A percentile compares a stretch with the other conserved stretches of the same genome.
Evolutionary conservation across 192 early-diverging fungal genomes (phyloP).

Genomic region (Backusella psychrophila): DNA sequence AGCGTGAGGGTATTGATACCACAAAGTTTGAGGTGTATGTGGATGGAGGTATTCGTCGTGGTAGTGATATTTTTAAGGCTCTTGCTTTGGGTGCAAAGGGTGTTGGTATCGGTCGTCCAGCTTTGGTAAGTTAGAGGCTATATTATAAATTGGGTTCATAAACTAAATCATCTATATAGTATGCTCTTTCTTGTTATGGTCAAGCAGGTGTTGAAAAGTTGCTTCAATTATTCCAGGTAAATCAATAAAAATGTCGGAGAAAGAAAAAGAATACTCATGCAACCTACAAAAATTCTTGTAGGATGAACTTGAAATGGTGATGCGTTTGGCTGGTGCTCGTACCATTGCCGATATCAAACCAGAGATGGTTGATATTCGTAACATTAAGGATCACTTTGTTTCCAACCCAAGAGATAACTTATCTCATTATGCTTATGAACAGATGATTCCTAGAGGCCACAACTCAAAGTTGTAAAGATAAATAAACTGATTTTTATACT

Average conservation of each 20-base stretch:
- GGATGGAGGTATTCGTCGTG: slow-evolving; percentile 92
- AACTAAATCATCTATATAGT: slow-evolving; percentile 21
- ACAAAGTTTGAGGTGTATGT: slow-evolving; percentile 84
- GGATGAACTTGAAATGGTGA: slow-evolving; percentile 82
- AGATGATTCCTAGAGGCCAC: slow-evolving; percentile 19
- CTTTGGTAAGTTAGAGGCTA: slow-evolving; percentile 36
- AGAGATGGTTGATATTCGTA: slow-evolving; percentile 42
- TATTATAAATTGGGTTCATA: not conserved
- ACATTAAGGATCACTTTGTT: slow-evolving; percentile 26
- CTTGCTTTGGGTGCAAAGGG: slow-evolving; percentile 92
- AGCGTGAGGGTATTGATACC: slow-evolving; percentile 37
- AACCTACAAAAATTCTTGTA: not conserved
- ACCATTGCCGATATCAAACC: slow-evolving; percentile 63
- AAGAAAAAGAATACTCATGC: not conserved
- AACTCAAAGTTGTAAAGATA: slow-evolving; percentile 24
- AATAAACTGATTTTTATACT: not conserved
- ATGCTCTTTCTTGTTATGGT: slow-evolving; percentile 74
- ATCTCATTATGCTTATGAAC: slow-evolving; percentile 27
- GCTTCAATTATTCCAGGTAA: slow-evolving; percentile 68
- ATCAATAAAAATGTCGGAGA: not conserved
- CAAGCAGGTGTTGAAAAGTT: slow-evolving; percentile 78
- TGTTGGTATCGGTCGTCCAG: slow-evolving; percentile 83
- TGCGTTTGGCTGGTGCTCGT: slow-evolving; percentile 70
- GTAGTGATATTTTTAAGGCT: slow-evolving; percentile 94
- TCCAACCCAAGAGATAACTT: slow-evolving; percentile 27